Conservation (phyloP, 257 asterid genomes). For the Craterostigma plantagineum region DNA sequence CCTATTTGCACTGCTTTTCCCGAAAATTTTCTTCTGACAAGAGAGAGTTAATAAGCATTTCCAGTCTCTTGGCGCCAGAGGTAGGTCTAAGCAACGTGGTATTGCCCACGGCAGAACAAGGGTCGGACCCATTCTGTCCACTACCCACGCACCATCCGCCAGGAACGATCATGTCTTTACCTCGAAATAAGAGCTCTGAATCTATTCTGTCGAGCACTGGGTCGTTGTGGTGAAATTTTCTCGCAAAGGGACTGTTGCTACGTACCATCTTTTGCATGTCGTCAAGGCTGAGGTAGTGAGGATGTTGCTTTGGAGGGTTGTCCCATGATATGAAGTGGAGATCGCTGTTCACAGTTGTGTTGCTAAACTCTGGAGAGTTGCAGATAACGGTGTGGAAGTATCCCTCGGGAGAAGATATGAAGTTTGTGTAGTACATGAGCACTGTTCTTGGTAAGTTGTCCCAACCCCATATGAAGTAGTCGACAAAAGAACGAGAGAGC, state of each 20-base stretch:
- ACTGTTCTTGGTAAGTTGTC: conserved; percentile 76
- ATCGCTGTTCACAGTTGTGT: conserved; percentile 74
- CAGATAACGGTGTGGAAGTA: conserved; percentile 83
- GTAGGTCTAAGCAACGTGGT: conserved; percentile 41
- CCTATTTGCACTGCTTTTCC: conserved; percentile 54
- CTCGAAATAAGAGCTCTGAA: conserved; percentile 45
- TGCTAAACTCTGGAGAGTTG: conserved; percentile 49
- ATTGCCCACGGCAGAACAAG: conserved; percentile 48
- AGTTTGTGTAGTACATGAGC: conserved; percentile 81
- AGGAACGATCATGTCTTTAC: conserved; percentile 41
- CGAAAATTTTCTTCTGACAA: conserved; percentile 40
- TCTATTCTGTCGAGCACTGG: conserved; percentile 59
- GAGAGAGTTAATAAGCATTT: conserved; percentile 29
- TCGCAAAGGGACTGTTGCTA: conserved; percentile 81
- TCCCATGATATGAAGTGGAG: conserved; percentile 94
- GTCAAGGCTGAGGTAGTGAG: conserved; percentile 41
- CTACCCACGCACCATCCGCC: conserved; percentile 87
- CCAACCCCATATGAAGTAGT: conserved; percentile 90
- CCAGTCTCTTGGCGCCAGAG: conserved; percentile 58
- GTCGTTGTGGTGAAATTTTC: conserved; percentile 63
- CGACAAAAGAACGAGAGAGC: conserved; percentile 71
- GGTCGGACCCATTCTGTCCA: conserved; percentile 47
- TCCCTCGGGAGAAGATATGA: conserved; percentile 87
- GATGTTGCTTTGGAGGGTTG: conserved; percentile 90
- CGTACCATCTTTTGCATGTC: conserved; percentile 63